phyloP scores from a whole-genome alignment of 345 rosid genomes.

The Aquilaria sinensis region DNA sequence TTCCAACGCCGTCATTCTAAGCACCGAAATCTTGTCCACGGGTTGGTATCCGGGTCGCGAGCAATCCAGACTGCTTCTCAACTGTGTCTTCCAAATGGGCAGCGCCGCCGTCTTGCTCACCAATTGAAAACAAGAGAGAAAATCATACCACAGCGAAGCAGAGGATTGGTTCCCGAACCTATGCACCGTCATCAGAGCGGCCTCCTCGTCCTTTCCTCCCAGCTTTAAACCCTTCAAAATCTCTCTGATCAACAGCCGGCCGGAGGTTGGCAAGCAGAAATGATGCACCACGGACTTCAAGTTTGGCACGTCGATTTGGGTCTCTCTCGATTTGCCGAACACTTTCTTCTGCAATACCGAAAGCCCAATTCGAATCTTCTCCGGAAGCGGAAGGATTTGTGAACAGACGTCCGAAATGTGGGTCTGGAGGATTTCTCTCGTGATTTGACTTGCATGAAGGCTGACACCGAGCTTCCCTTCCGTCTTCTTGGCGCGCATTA shows the following conservation, averaged over 20 bases:
- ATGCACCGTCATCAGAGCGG: constrained; percentile 46
- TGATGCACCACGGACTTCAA: constrained; percentile 39
- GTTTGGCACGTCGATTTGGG: constrained; percentile 38
- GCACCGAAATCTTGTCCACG: too few relatives aligned
- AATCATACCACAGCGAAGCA: constrained; percentile 46
- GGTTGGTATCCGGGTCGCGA: too few relatives aligned
- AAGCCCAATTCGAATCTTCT: constrained; percentile 19
- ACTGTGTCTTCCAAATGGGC: too few relatives aligned
- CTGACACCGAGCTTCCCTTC: constrained; percentile 47
- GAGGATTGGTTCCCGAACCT: constrained; percentile 63
- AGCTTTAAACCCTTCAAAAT: constrained; percentile 42
- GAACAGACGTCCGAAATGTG: constrained; percentile 31
- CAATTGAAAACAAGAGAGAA: too few relatives aligned
- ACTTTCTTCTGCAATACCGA: constrained; percentile 24
- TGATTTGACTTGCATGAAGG: constrained; percentile 29
- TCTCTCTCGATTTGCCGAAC: constrained; percentile 18
- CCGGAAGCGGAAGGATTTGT: constrained; percentile 27
- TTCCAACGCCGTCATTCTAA: too few relatives aligned
- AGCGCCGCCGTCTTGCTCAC: too few relatives aligned
- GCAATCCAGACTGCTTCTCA: too few relatives aligned
- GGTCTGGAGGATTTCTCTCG: constrained; percentile 29
- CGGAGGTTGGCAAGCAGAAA: constrained; percentile 50
- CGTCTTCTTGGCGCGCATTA: constrained; percentile 44
- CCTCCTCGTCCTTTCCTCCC: constrained; percentile 30
- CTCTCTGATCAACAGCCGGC: constrained; percentile 32